Percentiles rank a stretch among this genome's conserved stretches.
Conservation (phyloP, 2,329 filamentous ascomycete genomes). For the Alternaria novae-zelandiae region DNA sequence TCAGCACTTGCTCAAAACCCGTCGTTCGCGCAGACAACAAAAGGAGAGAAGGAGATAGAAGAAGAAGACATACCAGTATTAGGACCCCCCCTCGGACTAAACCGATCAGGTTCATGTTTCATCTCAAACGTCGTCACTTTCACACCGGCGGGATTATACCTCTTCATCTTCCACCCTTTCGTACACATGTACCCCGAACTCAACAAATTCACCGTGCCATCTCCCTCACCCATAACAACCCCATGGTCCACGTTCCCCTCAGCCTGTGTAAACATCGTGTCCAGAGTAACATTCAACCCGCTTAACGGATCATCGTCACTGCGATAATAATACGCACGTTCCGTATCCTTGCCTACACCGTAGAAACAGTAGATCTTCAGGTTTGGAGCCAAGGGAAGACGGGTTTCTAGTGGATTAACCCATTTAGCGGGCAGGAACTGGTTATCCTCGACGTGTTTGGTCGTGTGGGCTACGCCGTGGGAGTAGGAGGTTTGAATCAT, state of each 20-base stretch:
- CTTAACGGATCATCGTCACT: conserved; percentile 70
- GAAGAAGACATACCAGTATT: conserved; percentile 61
- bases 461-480: conserved; percentile 82
- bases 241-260: conserved; percentile 72
- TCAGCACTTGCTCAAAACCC: conserved; percentile 8
- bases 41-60: not conserved
- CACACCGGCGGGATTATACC: conserved; percentile 87
- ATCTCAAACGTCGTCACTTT: conserved; percentile 91
- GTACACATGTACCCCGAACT: conserved; percentile 97
- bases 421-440: conserved; percentile 70
- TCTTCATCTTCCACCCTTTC: conserved; percentile 89
- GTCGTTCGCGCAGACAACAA: too few relatives aligned
- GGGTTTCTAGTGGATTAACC: conserved; percentile 92
- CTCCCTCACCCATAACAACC: conserved; percentile 93
- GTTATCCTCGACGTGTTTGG: conserved; percentile 75
- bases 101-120: conserved; percentile 93
- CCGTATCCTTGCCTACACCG: conserved; percentile 90
- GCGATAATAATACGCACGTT: conserved; percentile 91
- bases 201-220: conserved; percentile 93
- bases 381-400: conserved; percentile 83
- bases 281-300: conserved; percentile 68
- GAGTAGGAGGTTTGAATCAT: conserved; percentile 80
- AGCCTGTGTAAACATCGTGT: conserved; percentile 55
- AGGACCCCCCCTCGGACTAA: conserved; percentile 77
- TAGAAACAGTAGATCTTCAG: conserved; percentile 99